Conservation (phyloP, 129 eudicot genomes). For the Scalesia atractyloides region DNA sequence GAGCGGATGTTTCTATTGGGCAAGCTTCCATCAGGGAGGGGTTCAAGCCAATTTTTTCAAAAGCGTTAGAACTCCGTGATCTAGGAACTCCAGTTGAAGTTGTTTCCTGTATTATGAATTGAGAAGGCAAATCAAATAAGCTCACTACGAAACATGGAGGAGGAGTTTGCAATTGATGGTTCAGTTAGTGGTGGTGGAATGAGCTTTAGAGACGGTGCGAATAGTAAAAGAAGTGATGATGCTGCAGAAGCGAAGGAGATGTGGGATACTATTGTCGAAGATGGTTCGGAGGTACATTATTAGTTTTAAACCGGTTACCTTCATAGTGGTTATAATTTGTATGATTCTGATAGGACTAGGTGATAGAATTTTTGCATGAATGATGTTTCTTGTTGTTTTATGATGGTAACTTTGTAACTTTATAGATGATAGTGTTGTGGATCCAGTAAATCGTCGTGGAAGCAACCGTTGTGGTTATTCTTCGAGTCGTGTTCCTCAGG, state of each 20-base stretch:
- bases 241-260: no score
- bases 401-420: constrained; percentile 31
- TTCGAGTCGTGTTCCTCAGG: constrained; percentile 64
- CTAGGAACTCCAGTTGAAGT: constrained; percentile 91
- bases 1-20: constrained; percentile 94
- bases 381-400: no score
- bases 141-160: neutral
- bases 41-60: constrained; percentile 96
- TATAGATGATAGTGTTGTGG: constrained; percentile 70
- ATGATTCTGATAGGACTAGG: no score
- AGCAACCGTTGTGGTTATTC: constrained; percentile 52
- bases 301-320: no score
- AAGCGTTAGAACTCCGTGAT: constrained; percentile 86
- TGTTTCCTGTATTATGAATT: constrained; percentile 25
- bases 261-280: no score
- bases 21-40: constrained; percentile 98
- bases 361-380: no score
- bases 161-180: no score
- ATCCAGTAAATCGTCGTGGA: constrained; percentile 54
- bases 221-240: no score
- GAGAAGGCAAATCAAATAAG: neutral
- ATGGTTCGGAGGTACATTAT: no score
- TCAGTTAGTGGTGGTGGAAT: no score
- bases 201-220: no score
- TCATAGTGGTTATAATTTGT: no score